Conservation (phyloP, 208 protist genomes). For the Crithidia fasciculata region DNA sequence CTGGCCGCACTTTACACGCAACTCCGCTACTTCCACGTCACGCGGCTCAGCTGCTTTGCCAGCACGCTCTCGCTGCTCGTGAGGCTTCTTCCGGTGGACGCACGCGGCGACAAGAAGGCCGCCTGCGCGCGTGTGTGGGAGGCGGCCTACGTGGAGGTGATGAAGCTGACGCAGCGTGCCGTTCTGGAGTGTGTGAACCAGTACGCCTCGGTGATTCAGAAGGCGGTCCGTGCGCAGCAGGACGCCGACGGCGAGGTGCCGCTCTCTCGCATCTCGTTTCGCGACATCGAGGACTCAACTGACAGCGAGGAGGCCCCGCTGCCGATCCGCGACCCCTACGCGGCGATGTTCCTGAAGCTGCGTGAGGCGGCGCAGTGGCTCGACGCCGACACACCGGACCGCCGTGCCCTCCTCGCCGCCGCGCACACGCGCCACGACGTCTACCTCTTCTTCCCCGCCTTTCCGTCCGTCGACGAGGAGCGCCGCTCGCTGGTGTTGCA, state of each 20-base stretch:
- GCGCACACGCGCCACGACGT: conserved; percentile 12
- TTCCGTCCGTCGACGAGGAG: conserved; percentile 21
- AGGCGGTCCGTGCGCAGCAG: conserved; percentile 12
- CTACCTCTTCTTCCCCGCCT: conserved; percentile 28
- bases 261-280: conserved; percentile 28
- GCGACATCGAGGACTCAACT: conserved; percentile 6
- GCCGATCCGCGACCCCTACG: conserved; percentile 33
- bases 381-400: conserved; percentile 7
- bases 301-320: conserved; percentile 28
- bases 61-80: conserved; percentile 27
- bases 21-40: conserved; percentile 33
- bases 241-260: conserved; percentile 19
- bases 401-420: neutral
- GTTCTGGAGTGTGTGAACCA: conserved; percentile 31
- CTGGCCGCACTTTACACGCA: conserved; percentile 27
- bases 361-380: conserved; percentile 25
- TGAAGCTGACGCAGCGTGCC: conserved; percentile 34
- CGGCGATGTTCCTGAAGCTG: conserved; percentile 31
- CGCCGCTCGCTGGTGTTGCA: conserved; percentile 16
- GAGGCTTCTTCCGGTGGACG: conserved; percentile 7
- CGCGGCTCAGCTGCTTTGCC: conserved; percentile 27
- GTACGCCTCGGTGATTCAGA: conserved; percentile 33
- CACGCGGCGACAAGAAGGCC: neutral
- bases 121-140: neutral
- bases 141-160: conserved; percentile 17